Conservation (phyloP, 768 basidiomycete genomes). For the Kwoniella newhampshirensis region DNA sequence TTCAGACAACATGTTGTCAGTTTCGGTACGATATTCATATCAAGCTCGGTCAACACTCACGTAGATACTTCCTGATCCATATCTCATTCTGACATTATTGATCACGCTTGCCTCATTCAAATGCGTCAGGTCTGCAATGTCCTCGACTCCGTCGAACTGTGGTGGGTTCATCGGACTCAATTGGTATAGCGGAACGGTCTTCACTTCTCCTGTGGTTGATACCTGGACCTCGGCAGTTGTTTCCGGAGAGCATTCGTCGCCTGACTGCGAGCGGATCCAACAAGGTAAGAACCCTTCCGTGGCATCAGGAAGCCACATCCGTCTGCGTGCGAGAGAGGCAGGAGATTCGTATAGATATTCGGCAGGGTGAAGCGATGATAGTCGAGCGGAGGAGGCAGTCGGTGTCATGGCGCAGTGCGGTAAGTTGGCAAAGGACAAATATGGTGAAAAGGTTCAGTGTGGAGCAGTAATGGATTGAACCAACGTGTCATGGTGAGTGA, state of each 20-base stretch:
- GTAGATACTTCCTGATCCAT: conserved; percentile 64
- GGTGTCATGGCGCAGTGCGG: conserved; percentile 2
- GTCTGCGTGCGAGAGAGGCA: conserved; percentile 28
- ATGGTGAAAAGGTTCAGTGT: not conserved
- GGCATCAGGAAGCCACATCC: conserved; percentile 96
- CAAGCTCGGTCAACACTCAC: conserved; percentile 23
- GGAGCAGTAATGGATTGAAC: no score
- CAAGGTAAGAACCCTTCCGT: conserved; percentile 90
- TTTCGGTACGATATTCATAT: not conserved
- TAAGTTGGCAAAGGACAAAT: not conserved
- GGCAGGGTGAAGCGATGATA: conserved; percentile 6
- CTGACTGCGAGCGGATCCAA: conserved; percentile 72
- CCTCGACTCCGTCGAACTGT: conserved; percentile 95
- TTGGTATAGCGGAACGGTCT: conserved; percentile 71
- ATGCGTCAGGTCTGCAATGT: conserved; percentile 96
- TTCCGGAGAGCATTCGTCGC: conserved; percentile 60
- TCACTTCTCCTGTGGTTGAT: conserved; percentile 76
- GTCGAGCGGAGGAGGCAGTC: conserved; percentile 9
- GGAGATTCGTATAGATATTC: conserved; percentile 9
- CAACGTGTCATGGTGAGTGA: not conserved
- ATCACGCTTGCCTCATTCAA: conserved; percentile 98
- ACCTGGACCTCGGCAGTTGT: conserved; percentile 73
- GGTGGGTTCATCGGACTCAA: conserved; percentile 97
- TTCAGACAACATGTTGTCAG: conserved; percentile 9
- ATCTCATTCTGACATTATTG: conserved; percentile 90